phyloP scores from a whole-genome alignment of 2,329 filamentous ascomycete genomes.

The Cercospora beticola region DNA sequence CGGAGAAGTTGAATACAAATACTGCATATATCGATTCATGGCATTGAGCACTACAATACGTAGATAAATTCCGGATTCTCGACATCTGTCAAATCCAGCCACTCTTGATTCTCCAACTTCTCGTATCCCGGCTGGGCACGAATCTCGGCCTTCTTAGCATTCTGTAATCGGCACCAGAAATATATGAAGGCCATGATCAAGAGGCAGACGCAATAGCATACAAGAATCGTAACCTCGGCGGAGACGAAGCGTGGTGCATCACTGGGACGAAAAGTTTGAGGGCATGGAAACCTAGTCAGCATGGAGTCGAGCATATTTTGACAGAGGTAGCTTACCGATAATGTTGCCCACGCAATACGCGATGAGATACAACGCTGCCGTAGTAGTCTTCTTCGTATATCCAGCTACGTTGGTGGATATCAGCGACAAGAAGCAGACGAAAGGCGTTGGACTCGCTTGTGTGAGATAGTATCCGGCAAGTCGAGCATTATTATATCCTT shows the following conservation, averaged over 20 bases:
- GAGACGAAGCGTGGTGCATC: constrained; percentile 62
- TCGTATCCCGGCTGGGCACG: constrained; percentile 57
- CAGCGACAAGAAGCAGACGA: constrained; percentile 63
- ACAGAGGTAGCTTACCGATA: constrained; percentile 15
- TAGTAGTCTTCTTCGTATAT: constrained; percentile 61
- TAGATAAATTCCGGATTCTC: constrained; percentile 65
- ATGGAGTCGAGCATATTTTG: neutral
- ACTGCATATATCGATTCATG: neutral
- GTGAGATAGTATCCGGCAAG: constrained; percentile 68
- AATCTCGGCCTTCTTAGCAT: constrained; percentile 57
- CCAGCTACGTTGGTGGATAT: constrained; percentile 63
- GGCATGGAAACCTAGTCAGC: constrained; percentile 27
- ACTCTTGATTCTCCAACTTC: constrained; percentile 67
- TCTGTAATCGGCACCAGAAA: constrained; percentile 60
- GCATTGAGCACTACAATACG: neutral
- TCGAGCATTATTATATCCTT: constrained; percentile 54
- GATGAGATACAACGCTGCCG: constrained; percentile 55
- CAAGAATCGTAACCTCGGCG: constrained; percentile 63
- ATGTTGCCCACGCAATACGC: constrained; percentile 51
- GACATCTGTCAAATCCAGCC: constrained; percentile 61
- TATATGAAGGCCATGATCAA: constrained; percentile 61
- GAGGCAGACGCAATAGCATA: constrained; percentile 57
- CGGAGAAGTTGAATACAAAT: neutral
- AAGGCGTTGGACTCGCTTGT: constrained; percentile 59
- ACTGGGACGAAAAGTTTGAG: constrained; percentile 57